Evolutionary conservation across 2,329 filamentous ascomycete genomes (phyloP).

Genomic region (Cladophialophora carrionii): DNA sequence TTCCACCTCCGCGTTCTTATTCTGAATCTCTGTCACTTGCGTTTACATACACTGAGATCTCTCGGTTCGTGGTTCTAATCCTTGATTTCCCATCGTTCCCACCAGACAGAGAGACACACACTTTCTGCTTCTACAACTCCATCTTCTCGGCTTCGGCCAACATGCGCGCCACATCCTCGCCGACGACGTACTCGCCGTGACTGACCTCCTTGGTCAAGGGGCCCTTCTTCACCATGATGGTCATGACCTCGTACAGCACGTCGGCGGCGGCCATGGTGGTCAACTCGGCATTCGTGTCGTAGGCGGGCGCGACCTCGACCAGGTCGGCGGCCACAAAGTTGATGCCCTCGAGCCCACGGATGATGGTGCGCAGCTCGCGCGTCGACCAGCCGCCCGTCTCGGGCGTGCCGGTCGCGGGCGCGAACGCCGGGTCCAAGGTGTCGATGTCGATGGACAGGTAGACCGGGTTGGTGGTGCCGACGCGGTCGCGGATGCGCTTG

Average conservation of each 20-base stretch:
- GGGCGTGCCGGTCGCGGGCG: slow-evolving; percentile 60
- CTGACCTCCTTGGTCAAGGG: slow-evolving; percentile 57
- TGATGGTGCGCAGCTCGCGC: slow-evolving; percentile 61
- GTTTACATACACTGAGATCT: background rate
- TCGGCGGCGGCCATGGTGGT: slow-evolving; percentile 59
- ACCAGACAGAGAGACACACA: too few species aligned
- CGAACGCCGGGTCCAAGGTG: slow-evolving; percentile 77
- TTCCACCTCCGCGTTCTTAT: background rate
- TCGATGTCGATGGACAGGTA: slow-evolving; percentile 88
- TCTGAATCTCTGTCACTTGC: background rate
- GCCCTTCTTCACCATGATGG: slow-evolving; percentile 78
- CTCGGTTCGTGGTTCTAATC: background rate
- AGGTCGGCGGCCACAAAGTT: slow-evolving; percentile 64
- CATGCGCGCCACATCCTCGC: slow-evolving; percentile 2
- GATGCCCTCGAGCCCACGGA: slow-evolving; percentile 62
- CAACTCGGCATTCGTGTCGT: slow-evolving; percentile 63
- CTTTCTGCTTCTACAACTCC: background rate
- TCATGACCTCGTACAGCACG: slow-evolving; percentile 76
- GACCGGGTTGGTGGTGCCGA: slow-evolving; percentile 72
- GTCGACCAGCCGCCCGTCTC: slow-evolving; percentile 66
- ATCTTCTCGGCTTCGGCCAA: slow-evolving; percentile 11
- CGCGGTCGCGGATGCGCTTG: slow-evolving; percentile 72
- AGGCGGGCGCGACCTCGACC: slow-evolving; percentile 65
- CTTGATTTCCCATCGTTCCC: background rate
- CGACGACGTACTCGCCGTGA: slow-evolving; percentile 11